phyloP scores from a whole-genome alignment of 805 yeast species.

The Kodamaea laetipori region DNA sequence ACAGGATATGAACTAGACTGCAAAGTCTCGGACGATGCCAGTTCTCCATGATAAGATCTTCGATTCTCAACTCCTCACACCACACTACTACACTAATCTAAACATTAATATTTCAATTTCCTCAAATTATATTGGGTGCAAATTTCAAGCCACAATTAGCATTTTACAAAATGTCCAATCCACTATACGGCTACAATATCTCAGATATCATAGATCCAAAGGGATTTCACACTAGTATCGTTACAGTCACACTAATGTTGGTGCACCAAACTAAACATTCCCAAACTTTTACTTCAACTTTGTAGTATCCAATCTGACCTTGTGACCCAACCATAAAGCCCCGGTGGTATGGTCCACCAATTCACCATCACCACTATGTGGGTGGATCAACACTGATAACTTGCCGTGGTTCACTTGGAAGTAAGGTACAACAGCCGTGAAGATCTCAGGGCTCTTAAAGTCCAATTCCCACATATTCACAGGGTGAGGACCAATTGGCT shows the following conservation, averaged over 20 bases:
- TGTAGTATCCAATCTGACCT: conserved; percentile 27
- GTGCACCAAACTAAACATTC: too few species aligned
- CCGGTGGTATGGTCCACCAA: conserved; percentile 52
- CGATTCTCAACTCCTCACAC: too few species aligned
- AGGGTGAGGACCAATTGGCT: conserved; percentile 61
- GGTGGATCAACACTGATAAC: conserved; percentile 58
- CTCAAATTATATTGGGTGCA: neutral
- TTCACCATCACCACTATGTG: conserved; percentile 44
- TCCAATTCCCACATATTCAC: conserved; percentile 61
- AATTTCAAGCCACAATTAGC: neutral
- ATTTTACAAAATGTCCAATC: neutral
- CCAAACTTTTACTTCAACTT: conserved; percentile 6
- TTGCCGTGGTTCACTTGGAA: conserved; percentile 55
- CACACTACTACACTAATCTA: too few species aligned
- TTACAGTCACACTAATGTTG: too few species aligned
- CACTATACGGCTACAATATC: neutral
- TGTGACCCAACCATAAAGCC: conserved; percentile 62
- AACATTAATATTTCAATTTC: too few species aligned
- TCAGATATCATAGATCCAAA: too few species aligned
- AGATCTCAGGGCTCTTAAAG: conserved; percentile 47
- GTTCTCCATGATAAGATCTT: too few species aligned
- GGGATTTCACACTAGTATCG: too few species aligned
- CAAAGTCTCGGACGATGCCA: too few species aligned
- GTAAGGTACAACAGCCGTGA: conserved; percentile 48
- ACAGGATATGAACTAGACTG: too few species aligned